A percentile compares a stretch with the other conserved stretches of the same genome.
Evolutionary conservation across 306 rosid species (phyloP).

Genomic region (Vigna radiata): DNA sequence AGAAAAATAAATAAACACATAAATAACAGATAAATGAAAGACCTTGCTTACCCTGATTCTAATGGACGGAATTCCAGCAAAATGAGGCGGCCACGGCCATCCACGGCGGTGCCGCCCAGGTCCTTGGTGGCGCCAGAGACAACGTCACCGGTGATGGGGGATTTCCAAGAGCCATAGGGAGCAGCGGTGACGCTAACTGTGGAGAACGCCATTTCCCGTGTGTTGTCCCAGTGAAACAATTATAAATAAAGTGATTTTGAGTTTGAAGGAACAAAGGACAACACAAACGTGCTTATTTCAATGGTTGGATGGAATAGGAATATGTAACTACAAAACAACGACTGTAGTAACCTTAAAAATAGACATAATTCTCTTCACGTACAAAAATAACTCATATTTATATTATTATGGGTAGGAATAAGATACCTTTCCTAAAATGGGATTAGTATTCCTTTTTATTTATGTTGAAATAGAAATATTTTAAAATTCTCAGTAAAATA

Average conservation of each 20-base stretch:
- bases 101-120: slow-evolving; percentile 85
- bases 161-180: slow-evolving; percentile 93
- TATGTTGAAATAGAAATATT: no score
- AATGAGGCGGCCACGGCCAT: slow-evolving; percentile 71
- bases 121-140: slow-evolving; percentile 86
- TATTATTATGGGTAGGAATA: no score
- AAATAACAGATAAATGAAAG: neutral
- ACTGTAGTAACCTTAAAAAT: no score
- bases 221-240: neutral
- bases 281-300: neutral
- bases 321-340: no score
- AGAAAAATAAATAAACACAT: neutral
- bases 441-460: no score
- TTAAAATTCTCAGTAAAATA: no score
- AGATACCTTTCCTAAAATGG: no score
- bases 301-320: no score
- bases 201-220: slow-evolving; percentile 55
- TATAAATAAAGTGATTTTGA: neutral
- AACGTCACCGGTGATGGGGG: slow-evolving; percentile 84
- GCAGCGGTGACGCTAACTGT: slow-evolving; percentile 45
- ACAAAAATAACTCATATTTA: no score
- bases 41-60: slow-evolving; percentile 69
- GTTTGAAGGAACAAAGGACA: neutral
- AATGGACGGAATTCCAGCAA: slow-evolving; percentile 92
- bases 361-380: no score